phyloP scores from a whole-genome alignment of 73 alveolate species.

The Paramecium tetraurelia region DNA sequence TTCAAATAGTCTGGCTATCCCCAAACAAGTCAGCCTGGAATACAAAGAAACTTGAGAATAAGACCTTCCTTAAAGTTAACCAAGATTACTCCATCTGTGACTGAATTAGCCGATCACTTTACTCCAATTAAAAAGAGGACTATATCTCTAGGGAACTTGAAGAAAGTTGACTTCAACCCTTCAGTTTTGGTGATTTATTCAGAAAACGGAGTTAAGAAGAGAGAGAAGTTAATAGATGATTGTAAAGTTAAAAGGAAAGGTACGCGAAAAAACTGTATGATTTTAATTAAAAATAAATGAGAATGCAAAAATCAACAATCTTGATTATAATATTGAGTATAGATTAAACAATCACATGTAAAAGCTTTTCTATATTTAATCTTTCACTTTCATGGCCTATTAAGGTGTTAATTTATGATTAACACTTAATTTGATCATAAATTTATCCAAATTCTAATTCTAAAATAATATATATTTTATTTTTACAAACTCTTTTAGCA shows the following conservation, averaged over 20 bases:
- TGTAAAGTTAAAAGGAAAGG: background rate
- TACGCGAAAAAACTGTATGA: background rate
- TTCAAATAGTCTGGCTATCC: background rate
- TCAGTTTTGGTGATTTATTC: background rate
- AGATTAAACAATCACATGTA: background rate
- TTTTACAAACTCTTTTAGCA: conserved; percentile 17
- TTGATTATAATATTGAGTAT: background rate
- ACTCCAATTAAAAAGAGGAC: background rate
- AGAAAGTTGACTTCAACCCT: conserved; percentile 5
- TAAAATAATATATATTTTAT: background rate
- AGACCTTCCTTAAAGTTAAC: background rate
- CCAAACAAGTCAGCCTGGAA: background rate
- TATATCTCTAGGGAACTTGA: background rate
- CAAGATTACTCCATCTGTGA: background rate
- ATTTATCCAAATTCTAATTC: background rate
- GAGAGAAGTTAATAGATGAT: background rate
- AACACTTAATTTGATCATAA: background rate
- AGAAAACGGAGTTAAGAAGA: background rate
- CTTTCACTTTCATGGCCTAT: background rate
- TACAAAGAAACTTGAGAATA: background rate
- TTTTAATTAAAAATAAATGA: background rate
- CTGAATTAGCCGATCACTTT: background rate
- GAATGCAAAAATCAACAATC: background rate
- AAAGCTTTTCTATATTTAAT: background rate
- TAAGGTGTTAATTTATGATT: background rate